phyloP scores from a whole-genome alignment of 768 basidiomycete species.

The Galerina sulciceps region DNA sequence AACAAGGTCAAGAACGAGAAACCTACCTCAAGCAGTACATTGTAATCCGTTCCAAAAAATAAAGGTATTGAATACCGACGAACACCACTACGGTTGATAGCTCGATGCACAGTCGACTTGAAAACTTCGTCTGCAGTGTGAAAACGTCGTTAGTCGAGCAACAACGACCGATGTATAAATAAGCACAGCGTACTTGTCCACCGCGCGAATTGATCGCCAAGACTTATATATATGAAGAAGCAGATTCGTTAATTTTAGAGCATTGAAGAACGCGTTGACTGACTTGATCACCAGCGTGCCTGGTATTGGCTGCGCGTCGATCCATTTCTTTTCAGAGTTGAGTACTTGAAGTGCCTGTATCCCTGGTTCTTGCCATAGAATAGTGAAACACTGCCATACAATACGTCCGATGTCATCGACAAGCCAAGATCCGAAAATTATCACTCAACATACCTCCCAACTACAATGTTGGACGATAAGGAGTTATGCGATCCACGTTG shows the following conservation, averaged over 20 bases:
- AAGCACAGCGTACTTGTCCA: constrained; percentile 83
- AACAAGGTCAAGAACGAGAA: neutral
- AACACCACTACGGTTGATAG: constrained; percentile 72
- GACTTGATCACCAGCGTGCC: constrained; percentile 91
- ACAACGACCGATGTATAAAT: neutral
- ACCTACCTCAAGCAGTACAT: constrained; percentile 76
- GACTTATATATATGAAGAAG: constrained; percentile 34
- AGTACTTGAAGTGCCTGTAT: constrained; percentile 82
- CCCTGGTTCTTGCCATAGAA: constrained; percentile 79
- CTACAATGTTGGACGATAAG: constrained; percentile 22
- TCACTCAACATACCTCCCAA: constrained; percentile 40
- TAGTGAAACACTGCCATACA: constrained; percentile 73
- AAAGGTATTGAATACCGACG: constrained; percentile 85
- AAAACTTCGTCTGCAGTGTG: constrained; percentile 76
- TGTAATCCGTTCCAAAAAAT: constrained; percentile 90
- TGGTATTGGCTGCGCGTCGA: constrained; percentile 76
- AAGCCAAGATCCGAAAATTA: neutral
- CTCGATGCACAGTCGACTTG: constrained; percentile 89
- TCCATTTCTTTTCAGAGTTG: constrained; percentile 79
- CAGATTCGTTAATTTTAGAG: neutral
- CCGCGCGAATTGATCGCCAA: constrained; percentile 87
- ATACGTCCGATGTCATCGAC: neutral
- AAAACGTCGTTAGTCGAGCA: neutral
- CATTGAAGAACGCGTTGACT: constrained; percentile 15
- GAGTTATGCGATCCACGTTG: neutral